A percentile compares a stretch with the other conserved stretches of the same genome.
phyloP scores from a whole-genome alignment of 345 rosid species.

The Rhodamnia argentea region DNA sequence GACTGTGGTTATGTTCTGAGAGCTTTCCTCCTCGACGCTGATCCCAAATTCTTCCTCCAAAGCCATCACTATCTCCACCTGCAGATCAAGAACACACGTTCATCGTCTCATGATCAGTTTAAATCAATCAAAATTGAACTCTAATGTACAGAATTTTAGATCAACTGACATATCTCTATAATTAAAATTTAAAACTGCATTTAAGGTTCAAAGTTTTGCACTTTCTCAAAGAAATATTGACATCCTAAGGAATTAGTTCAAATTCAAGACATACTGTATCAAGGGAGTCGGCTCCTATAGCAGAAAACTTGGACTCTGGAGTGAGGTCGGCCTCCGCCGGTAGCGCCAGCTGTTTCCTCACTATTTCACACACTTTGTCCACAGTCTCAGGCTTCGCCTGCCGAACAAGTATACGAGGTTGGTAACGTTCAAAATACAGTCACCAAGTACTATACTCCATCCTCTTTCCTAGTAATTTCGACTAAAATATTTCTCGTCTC shows the following conservation, averaged over 20 bases:
- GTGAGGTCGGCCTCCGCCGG: conserved; percentile 38
- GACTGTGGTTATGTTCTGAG: conserved; percentile 65
- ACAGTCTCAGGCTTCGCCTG: conserved; percentile 86
- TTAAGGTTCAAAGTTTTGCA: not conserved
- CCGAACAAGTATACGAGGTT: not conserved
- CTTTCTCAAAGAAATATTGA: not conserved
- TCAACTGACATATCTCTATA: not conserved
- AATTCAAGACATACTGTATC: conserved; percentile 47
- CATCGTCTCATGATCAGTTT: not conserved
- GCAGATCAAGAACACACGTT: not conserved
- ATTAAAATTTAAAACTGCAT: not conserved
- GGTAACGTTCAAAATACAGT: not conserved
- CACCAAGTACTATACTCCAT: not conserved
- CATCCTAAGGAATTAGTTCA: not conserved
- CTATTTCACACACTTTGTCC: conserved; percentile 66
- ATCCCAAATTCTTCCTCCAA: conserved; percentile 76
- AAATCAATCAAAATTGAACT: not conserved
- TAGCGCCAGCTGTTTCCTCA: conserved; percentile 75
- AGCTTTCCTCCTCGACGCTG: conserved; percentile 61
- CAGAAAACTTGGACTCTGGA: conserved; percentile 58
- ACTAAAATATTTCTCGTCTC: not conserved
- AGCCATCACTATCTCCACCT: conserved; percentile 94
- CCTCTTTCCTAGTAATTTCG: not conserved
- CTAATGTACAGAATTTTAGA: not conserved
- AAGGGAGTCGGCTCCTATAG: conserved; percentile 91